These are phyloP conservation scores for Zoysia matrella DNA, from an alignment of 202 grass and related monocot genomes.

Conservation along the genomic window DNA sequence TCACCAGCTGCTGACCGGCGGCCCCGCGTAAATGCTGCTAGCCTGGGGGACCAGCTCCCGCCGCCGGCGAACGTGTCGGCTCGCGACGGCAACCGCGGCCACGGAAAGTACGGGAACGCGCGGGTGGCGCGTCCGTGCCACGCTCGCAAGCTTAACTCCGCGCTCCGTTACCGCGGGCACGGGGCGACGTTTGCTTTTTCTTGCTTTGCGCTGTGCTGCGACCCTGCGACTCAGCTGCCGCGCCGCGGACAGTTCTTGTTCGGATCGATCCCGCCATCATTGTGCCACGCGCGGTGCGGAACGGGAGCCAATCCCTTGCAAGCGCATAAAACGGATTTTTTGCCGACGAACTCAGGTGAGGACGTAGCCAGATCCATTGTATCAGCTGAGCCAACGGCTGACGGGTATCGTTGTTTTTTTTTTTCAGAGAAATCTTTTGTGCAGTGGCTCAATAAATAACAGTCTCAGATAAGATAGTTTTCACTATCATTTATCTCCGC, in stretches of 20 bases:
- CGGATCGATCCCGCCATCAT: conserved; percentile 19
- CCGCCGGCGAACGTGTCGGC: conserved; percentile 9
- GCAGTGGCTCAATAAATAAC: too few relatives aligned
- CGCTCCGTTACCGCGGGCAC: conserved; percentile 42
- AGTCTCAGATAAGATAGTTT: too few relatives aligned
- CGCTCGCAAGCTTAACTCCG: conserved; percentile 11
- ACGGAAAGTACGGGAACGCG: background rate
- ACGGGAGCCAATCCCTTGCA: background rate
- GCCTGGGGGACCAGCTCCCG: background rate
- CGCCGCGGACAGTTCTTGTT: background rate
- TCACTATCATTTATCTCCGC: too few relatives aligned
- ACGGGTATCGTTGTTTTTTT: too few relatives aligned
- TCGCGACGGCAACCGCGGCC: conserved; percentile 22
- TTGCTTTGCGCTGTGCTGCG: background rate
- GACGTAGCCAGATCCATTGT: too few relatives aligned
- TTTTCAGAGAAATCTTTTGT: too few relatives aligned
- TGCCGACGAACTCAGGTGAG: too few relatives aligned
- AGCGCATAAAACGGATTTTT: too few relatives aligned
- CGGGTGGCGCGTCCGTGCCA: background rate
- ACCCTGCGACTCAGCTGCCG: background rate
- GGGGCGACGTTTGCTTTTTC: conserved; percentile 37
- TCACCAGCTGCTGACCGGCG: background rate
- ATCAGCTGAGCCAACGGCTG: too few relatives aligned
- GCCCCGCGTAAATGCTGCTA: conserved; percentile 14
- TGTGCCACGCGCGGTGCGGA: conserved; percentile 32